Evolutionary conservation across 2,329 filamentous ascomycete genomes (phyloP).

Genomic region (Ceratocystiopsis minuta): DNA sequence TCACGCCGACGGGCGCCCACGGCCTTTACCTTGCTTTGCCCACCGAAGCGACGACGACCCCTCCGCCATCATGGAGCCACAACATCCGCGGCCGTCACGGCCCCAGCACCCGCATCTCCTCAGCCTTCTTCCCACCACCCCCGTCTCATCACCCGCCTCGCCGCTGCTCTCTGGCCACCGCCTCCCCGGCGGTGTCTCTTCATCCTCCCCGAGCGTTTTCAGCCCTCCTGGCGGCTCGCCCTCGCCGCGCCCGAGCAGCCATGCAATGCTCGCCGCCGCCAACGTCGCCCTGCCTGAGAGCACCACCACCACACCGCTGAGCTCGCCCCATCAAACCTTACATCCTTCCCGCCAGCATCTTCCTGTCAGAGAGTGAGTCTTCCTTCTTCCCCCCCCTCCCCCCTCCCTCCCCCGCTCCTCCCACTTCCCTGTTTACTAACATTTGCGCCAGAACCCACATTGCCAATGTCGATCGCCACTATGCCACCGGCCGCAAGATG

Average conservation of each 20-base stretch:
- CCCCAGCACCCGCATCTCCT: constrained; percentile 18
- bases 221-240: constrained; percentile 10
- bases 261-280: constrained; percentile 18
- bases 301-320: constrained; percentile 28
- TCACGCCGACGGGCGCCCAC: constrained; percentile 4
- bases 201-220: constrained; percentile 44
- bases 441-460: constrained; percentile 52
- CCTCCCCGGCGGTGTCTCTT: constrained; percentile 30
- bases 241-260: constrained; percentile 18
- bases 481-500: constrained; percentile 75
- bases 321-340: constrained; percentile 48
- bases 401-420: too few species aligned
- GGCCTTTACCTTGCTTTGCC: neutral
- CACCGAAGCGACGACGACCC: neutral
- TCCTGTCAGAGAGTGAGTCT: constrained; percentile 56
- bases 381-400: too few species aligned
- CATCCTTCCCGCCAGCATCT: constrained; percentile 45
- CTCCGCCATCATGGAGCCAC: constrained; percentile 11
- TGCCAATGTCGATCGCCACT: constrained; percentile 77
- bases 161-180: constrained; percentile 21
- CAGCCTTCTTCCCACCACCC: constrained; percentile 15
- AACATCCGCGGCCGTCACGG: constrained; percentile 12
- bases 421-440: neutral
- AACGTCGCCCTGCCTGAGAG: constrained; percentile 30
- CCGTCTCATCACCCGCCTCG: constrained; percentile 13